Percentiles rank a stretch among this genome's conserved stretches.
Conservation (phyloP, 257 asterid genomes). For the Penstemon eatonii region DNA sequence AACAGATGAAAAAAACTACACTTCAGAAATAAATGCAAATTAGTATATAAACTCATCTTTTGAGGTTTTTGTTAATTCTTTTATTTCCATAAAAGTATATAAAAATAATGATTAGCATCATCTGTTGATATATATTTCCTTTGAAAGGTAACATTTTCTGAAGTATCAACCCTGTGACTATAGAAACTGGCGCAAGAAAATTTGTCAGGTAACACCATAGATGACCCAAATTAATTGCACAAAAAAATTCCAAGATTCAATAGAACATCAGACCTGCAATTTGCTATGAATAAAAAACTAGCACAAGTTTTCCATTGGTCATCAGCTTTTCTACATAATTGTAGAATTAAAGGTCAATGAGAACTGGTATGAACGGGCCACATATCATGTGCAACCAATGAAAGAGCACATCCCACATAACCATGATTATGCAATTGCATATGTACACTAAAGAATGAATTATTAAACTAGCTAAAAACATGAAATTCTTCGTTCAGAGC, state of each 20-base stretch:
- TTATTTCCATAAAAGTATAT: background rate
- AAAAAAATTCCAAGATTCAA: background rate
- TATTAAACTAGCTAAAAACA: background rate
- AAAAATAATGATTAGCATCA: background rate
- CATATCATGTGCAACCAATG: background rate
- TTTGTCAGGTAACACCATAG: background rate
- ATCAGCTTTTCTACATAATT: background rate
- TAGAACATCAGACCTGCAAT: background rate
- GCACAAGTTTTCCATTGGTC: background rate
- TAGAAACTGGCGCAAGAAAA: background rate
- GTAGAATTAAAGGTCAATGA: background rate
- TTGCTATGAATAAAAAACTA: slow-evolving; percentile 1
- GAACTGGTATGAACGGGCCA: background rate
- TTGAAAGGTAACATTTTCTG: background rate
- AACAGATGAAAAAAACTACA: background rate
- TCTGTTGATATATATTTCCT: background rate
- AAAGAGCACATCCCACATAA: slow-evolving; percentile 5
- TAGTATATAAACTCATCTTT: slow-evolving; percentile 2
- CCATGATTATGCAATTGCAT: slow-evolving; percentile 1
- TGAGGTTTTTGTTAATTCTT: background rate
- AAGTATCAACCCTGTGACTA: background rate
- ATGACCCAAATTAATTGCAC: background rate
- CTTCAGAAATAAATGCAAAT: background rate
- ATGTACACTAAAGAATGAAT: background rate
- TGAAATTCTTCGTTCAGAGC: too few species aligned